Base-by-base conservation (phyloP, 495 filamentous ascomycete species). In the Aspergillus homomorphus region DNA sequence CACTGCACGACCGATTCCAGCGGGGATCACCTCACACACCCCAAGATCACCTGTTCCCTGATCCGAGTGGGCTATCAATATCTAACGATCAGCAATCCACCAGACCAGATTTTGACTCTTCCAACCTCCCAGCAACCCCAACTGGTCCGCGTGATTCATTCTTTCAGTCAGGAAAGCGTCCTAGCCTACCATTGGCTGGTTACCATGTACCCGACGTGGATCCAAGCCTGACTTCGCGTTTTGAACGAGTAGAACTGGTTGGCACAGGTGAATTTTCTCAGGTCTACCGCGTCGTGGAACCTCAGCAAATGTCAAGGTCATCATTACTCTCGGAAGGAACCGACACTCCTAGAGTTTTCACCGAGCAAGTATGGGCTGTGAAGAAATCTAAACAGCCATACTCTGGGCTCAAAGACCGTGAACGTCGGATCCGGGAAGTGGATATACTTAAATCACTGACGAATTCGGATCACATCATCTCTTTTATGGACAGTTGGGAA, bases 201-300 rank as follows among this genome's bases (percentile, higher is more conserved):
- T 78, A 82, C 66, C 69, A 78, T 48, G 78, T 82, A 30, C 74
- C 84, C 21, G 90, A 94, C 63, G 72, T 90, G 28, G 91, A 96
- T 59, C 78, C 82, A 7, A 78, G 76, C 30, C 70, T 96, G 46
- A 84, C 81, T 8, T 76, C 82, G 2, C 82, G 87, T 41, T 98
- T 98, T 66, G 83, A 85, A 20, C 86, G 84, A 45, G 85, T 91
- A 10, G 87, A 91, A 54, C 71, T 87, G 16, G 80, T 92, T 57
- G 92, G 93, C 30, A 88, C 84, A 46, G 94, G 94, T 41, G 92
- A 96, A 64, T 98, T 97, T 70, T 97, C 94, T 0, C 80, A 87
- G 59, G 94, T 98, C 12, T 98, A 90, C 71, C 86, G 87, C 22
- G 94, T 96, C 19, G 80, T 82, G 43, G 71, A 83, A 42, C 75